Percentiles rank a stretch among this genome's conserved stretches.
Evolutionary conservation across 1,284 basidiomycete genomes (phyloP).

Genomic region (Xanthoconium separans): DNA sequence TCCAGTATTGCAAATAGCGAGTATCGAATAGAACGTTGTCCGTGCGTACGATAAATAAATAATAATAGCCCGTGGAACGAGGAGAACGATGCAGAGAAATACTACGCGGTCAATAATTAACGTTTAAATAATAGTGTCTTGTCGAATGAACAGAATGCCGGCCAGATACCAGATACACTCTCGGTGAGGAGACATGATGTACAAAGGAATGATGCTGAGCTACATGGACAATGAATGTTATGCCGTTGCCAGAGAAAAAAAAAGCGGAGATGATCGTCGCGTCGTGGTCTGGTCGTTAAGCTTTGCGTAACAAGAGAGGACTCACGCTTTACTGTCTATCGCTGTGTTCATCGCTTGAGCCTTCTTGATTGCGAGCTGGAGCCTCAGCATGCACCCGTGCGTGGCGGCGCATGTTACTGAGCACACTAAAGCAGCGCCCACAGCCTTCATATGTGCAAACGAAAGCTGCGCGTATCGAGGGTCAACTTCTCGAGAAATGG

Average conservation of each 20-base stretch:
- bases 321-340: conserved; percentile 33
- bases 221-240: conserved; percentile 13
- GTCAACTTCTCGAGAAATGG: conserved; percentile 8
- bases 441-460: conserved; percentile 72
- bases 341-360: conserved; percentile 46
- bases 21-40: conserved; percentile 5
- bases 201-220: conserved; percentile 6
- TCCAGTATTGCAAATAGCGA: conserved; percentile 1
- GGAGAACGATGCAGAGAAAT: conserved; percentile 13
- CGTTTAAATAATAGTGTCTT: background rate
- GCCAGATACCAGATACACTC: conserved; percentile 17
- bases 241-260: background rate
- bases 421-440: conserved; percentile 78
- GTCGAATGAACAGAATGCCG: background rate
- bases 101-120: conserved; percentile 26
- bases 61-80: conserved; percentile 16
- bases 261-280: background rate
- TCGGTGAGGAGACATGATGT: background rate
- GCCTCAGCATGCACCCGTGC: conserved; percentile 65
- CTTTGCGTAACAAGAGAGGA: conserved; percentile 4
- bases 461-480: conserved; percentile 51
- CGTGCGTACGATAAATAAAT: conserved; percentile 15
- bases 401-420: conserved; percentile 85
- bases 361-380: conserved; percentile 37
- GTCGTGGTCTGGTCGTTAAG: conserved; percentile 8